A percentile compares a stretch with the other conserved stretches of the same genome.
These are phyloP conservation scores for Acer negundo DNA, from an alignment of 345 rosid species.

Conservation along the genomic window DNA sequence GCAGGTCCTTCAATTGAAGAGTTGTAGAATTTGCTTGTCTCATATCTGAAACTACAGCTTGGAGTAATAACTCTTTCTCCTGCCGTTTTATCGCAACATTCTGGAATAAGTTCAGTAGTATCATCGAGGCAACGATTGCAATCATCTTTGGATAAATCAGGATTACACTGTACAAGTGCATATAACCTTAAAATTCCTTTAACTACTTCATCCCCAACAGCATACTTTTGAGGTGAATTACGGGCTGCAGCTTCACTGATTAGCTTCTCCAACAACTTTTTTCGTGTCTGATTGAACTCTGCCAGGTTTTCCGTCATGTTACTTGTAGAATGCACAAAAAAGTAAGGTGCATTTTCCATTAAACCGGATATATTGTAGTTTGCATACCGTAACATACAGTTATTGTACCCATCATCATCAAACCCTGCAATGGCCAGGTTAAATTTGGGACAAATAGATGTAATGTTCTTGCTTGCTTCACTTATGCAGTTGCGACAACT, in stretches of 20 bases:
- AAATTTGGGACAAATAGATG: constrained; percentile 2
- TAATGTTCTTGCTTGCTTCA: not conserved
- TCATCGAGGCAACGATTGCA: constrained; percentile 34
- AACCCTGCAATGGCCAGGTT: not conserved
- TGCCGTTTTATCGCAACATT: constrained; percentile 3
- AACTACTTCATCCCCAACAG: constrained; percentile 24
- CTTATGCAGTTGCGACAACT: constrained; percentile 5
- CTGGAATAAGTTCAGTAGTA: not conserved
- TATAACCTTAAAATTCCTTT: constrained; percentile 19
- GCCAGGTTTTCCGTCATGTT: constrained; percentile 19
- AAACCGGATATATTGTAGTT: not conserved
- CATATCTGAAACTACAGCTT: constrained; percentile 13
- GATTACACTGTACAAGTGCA: constrained; percentile 49
- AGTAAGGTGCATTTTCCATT: constrained; percentile 4
- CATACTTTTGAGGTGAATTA: constrained; percentile 42
- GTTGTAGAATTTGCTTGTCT: constrained; percentile 3
- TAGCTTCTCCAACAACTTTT: constrained; percentile 22
- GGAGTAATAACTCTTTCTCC: constrained; percentile 12
- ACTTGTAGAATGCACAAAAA: accelerated
- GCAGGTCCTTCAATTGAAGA: not conserved
- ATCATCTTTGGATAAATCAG: constrained; percentile 37
- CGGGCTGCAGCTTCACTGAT: constrained; percentile 30
- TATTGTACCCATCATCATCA: not conserved
- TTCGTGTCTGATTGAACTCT: constrained; percentile 22
- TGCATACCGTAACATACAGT: constrained; percentile 16